Evolutionary conservation across 257 asterid genomes (phyloP).

Genomic region (Jaltomata sinuosa): DNA sequence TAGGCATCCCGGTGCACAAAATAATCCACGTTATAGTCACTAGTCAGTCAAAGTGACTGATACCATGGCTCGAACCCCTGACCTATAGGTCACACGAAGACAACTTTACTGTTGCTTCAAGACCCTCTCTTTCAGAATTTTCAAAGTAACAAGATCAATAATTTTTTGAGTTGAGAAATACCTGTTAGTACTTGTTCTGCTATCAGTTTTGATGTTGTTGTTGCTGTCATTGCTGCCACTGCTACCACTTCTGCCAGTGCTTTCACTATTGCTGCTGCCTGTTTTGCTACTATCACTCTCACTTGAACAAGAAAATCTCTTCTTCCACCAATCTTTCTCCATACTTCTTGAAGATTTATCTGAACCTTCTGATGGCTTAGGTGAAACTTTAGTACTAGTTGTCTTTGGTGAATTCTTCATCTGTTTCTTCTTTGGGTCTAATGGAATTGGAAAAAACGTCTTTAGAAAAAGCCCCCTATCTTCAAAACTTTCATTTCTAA

Average conservation of each 20-base stretch:
- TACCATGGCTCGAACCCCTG: background rate
- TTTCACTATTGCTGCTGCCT: constrained; percentile 19
- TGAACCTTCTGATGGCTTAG: constrained; percentile 2
- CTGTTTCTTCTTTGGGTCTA: constrained; percentile 25
- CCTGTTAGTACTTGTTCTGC: constrained; percentile 4
- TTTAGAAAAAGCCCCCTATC: constrained; percentile 45
- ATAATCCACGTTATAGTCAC: background rate
- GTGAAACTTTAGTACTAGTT: constrained; percentile 26
- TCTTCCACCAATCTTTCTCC: constrained; percentile 11
- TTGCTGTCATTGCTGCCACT: constrained; percentile 16
- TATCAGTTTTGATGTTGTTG: no score
- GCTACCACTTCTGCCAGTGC: constrained; percentile 16
- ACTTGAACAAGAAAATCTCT: constrained; percentile 33
- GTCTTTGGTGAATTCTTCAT: background rate
- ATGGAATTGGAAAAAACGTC: constrained; percentile 48
- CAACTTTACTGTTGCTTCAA: background rate
- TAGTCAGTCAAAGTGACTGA: background rate
- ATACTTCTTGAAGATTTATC: background rate
- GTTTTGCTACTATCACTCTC: constrained; percentile 40
- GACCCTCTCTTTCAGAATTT: rapidly evolving
- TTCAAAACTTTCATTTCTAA: constrained; percentile 35
- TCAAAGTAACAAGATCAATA: background rate
- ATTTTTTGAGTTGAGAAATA: background rate
- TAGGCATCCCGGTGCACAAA: background rate
- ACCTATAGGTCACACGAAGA: background rate